Evolutionary conservation across 2,329 filamentous ascomycete species (phyloP).

Genomic region (Cercospora berteroae): DNA sequence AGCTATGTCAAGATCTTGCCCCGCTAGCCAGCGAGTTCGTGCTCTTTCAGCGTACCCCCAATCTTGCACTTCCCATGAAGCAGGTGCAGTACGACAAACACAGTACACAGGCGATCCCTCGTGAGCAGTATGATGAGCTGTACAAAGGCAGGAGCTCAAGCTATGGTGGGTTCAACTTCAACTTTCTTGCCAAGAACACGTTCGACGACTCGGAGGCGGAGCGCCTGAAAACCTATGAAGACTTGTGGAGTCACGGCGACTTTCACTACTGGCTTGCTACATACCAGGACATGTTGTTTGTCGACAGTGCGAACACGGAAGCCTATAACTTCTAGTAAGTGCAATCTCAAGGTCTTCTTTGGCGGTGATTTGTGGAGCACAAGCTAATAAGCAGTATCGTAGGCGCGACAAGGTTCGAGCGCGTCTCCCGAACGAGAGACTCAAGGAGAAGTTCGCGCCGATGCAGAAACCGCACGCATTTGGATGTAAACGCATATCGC

Average conservation of each 20-base stretch:
- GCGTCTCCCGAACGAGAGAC: slow-evolving; percentile 50
- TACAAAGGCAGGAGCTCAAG: slow-evolving; percentile 51
- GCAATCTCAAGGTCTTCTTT: not conserved
- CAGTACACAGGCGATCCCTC: slow-evolving; percentile 34
- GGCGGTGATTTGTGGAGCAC: not conserved
- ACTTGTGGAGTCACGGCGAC: slow-evolving; percentile 10
- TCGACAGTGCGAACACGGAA: slow-evolving; percentile 54
- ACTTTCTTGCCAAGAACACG: slow-evolving; percentile 33
- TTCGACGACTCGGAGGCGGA: slow-evolving; percentile 10
- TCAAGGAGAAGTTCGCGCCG: slow-evolving; percentile 57
- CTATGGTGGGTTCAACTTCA: slow-evolving; percentile 41
- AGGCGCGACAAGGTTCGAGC: slow-evolving; percentile 34
- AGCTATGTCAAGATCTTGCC: slow-evolving; percentile 33
- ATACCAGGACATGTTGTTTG: slow-evolving; percentile 41
- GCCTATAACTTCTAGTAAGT: slow-evolving; percentile 46
- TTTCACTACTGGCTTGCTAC: slow-evolving; percentile 38
- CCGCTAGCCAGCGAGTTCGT: slow-evolving; percentile 40
- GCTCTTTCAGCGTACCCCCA: slow-evolving; percentile 67
- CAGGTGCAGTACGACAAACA: slow-evolving; percentile 28
- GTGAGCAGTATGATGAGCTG: slow-evolving; percentile 41
- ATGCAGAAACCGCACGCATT: slow-evolving; percentile 42
- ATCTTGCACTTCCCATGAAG: slow-evolving; percentile 52
- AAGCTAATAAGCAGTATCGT: not conserved
- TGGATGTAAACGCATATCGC: slow-evolving; percentile 43
- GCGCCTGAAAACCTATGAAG: slow-evolving; percentile 9